Percentiles rank a stretch among this genome's conserved stretches.
phyloP scores from a whole-genome alignment of 768 basidiomycete species.

The Pulveroboletus sp. region DNA sequence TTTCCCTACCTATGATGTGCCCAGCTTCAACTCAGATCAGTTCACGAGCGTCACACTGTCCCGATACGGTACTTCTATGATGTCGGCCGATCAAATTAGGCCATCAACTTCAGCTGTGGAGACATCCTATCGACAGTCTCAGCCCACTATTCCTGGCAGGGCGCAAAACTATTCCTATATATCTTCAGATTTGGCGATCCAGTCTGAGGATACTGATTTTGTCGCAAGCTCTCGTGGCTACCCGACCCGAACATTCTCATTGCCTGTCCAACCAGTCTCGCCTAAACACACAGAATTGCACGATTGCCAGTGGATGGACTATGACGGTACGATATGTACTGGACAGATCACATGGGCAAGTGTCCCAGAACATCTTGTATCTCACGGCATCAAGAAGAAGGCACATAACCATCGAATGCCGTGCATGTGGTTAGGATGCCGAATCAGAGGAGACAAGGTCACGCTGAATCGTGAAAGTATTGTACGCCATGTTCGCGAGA shows the following conservation, averaged over 20 bases:
- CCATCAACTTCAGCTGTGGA: not conserved
- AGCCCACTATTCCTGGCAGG: not conserved
- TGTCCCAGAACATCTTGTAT: conserved; percentile 8
- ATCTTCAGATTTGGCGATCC: not conserved
- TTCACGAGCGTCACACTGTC: not conserved
- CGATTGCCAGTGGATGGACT: conserved; percentile 8
- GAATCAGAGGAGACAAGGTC: not conserved
- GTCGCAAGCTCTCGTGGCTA: not conserved
- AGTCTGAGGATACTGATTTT: not conserved
- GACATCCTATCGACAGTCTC: not conserved
- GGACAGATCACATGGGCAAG: not conserved
- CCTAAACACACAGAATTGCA: not conserved
- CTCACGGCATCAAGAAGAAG: conserved; percentile 2
- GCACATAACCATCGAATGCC: rapidly evolving
- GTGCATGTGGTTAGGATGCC: conserved; percentile 14
- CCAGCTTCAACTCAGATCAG: too few relatives aligned
- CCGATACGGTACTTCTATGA: not conserved
- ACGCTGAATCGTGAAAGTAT: conserved; percentile 15
- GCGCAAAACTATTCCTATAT: not conserved
- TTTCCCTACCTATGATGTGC: not conserved
- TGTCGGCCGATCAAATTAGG: not conserved
- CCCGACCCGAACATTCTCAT: not conserved
- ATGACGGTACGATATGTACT: conserved; percentile 3
- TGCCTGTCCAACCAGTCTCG: not conserved
- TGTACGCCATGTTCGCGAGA: conserved; percentile 12